Conservation (phyloP, 2,329 filamentous ascomycete species). For the Penicillium hesseltinei region DNA sequence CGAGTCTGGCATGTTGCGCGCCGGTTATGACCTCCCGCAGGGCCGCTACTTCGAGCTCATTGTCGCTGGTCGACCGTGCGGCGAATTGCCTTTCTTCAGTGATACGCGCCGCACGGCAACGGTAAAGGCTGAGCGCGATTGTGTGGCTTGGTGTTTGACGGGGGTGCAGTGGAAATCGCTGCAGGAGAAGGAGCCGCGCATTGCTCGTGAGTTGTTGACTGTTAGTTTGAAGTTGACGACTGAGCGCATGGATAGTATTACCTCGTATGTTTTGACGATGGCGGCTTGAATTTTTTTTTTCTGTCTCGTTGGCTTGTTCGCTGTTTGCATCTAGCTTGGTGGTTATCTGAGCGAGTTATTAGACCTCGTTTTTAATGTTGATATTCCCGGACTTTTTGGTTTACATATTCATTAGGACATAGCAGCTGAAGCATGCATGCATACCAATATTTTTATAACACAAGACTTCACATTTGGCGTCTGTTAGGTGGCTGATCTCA, state of each 20-base stretch:
- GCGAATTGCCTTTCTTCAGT: constrained; percentile 93
- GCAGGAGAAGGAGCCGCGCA: constrained; percentile 69
- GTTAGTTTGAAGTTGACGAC: constrained; percentile 91
- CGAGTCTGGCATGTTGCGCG: constrained; percentile 82
- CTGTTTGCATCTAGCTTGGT: constrained; percentile 8
- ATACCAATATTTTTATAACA: not conserved
- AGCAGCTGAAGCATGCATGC: not conserved
- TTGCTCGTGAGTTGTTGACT: constrained; percentile 79
- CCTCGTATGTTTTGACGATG: constrained; percentile 47
- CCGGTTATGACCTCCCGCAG: constrained; percentile 88
- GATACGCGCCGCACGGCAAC: constrained; percentile 85
- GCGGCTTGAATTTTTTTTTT: constrained; percentile 2
- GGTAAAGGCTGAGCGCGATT: constrained; percentile 76
- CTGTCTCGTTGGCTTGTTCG: not conserved
- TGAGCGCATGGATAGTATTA: constrained; percentile 79
- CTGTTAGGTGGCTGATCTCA: not conserved
- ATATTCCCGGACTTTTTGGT: not conserved
- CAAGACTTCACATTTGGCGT: not conserved
- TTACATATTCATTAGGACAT: not conserved
- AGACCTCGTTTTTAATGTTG: not conserved
- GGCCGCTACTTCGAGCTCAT: constrained; percentile 88
- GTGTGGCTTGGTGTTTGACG: constrained; percentile 79
- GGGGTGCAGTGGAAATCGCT: constrained; percentile 68
- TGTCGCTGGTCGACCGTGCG: constrained; percentile 89
- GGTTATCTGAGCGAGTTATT: not conserved